phyloP scores from a whole-genome alignment of 2,329 filamentous ascomycete genomes.

The Diaporthe sp. region DNA sequence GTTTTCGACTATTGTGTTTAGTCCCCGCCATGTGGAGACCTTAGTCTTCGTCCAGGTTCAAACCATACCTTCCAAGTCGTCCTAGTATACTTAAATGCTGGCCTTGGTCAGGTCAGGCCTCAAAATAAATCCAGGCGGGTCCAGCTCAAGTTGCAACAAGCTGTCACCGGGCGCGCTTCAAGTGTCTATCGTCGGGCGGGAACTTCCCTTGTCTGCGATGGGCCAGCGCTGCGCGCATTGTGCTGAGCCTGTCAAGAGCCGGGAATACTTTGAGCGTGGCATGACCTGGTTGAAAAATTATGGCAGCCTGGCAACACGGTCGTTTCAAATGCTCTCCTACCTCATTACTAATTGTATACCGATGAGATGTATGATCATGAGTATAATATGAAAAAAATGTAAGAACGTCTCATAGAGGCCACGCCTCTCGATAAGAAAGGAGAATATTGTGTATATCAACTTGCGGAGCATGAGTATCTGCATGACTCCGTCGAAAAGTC shows the following conservation, averaged over 20 bases:
- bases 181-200: neutral
- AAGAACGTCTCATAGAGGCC: neutral
- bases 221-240: neutral
- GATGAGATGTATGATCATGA: too few relatives aligned
- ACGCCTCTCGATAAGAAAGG: too few relatives aligned
- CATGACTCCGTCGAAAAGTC: neutral
- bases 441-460: neutral
- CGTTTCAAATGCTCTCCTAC: too few relatives aligned
- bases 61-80: neutral
- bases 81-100: neutral
- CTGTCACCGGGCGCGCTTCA: neutral
- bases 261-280: neutral
- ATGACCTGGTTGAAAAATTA: neutral
- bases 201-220: neutral
- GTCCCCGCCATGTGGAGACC: neutral
- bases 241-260: neutral
- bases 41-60: neutral
- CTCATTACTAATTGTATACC: too few relatives aligned
- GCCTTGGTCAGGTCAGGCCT: neutral
- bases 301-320: too few relatives aligned
- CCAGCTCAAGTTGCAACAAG: too few relatives aligned
- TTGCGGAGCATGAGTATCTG: neutral
- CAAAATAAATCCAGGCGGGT: neutral
- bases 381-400: too few relatives aligned
- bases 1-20: neutral